phyloP scores from a whole-genome alignment of 768 basidiomycete genomes.

The Fistulinella prunicolor region DNA sequence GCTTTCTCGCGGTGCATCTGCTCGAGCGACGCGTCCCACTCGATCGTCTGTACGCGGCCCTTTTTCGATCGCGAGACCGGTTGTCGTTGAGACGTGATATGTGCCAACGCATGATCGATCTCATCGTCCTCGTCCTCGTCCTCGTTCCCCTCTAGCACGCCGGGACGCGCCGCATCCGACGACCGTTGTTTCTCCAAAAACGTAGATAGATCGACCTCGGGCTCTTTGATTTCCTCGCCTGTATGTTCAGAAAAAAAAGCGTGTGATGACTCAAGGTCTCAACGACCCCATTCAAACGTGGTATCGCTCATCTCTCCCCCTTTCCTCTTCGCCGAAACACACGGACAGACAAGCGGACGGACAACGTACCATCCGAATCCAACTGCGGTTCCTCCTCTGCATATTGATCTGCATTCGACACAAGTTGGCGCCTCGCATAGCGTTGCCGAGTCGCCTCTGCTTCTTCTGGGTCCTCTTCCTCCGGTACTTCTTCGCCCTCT shows the following conservation, averaged over 20 bases:
- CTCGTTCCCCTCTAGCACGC: slow-evolving; percentile 22
- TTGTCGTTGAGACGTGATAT: slow-evolving; percentile 40
- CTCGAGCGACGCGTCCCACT: slow-evolving; percentile 68
- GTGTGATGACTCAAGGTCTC: too few relatives aligned
- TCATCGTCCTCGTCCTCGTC: slow-evolving; percentile 42
- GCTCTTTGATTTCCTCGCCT: slow-evolving; percentile 68
- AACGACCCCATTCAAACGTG: too few relatives aligned
- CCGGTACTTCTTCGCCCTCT: slow-evolving; percentile 48
- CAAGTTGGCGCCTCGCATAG: slow-evolving; percentile 57
- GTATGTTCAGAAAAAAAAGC: not conserved
- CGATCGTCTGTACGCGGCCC: slow-evolving; percentile 59
- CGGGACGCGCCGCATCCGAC: slow-evolving; percentile 33
- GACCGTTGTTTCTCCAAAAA: slow-evolving; percentile 65
- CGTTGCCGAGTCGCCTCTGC: slow-evolving; percentile 47
- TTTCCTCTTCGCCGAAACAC: too few relatives aligned
- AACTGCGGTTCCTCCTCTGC: slow-evolving; percentile 66
- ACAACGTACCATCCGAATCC: slow-evolving; percentile 59
- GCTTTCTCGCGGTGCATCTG: slow-evolving; percentile 66
- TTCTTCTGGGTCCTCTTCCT: slow-evolving; percentile 41
- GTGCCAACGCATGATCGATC: slow-evolving; percentile 56
- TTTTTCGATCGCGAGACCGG: slow-evolving; percentile 42
- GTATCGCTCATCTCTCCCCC: too few relatives aligned
- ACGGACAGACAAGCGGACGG: too few relatives aligned
- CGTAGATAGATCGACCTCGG: slow-evolving; percentile 66
- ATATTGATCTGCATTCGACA: slow-evolving; percentile 73